Base-by-base conservation (phyloP, 2,329 filamentous ascomycete genomes). In the Colletotrichum siamense region DNA sequence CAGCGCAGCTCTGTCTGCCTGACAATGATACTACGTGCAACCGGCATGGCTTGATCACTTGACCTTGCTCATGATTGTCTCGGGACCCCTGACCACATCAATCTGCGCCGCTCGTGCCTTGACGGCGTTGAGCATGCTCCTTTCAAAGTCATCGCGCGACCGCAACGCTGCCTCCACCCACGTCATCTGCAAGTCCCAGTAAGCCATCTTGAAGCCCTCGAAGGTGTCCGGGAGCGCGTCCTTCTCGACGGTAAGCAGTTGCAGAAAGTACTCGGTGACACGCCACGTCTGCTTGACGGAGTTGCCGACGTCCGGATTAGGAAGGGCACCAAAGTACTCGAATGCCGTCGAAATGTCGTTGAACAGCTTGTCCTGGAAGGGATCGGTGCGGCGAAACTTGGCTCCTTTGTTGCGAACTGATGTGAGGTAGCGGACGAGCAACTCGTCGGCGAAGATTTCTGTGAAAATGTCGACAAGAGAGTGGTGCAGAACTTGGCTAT, bases 161-260 rank as follows among this genome's bases (percentile, higher is more conserved):
- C 96, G 91, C 78, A 99, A 83, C 64, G 98, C 96, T 8, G 95
- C 94, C 88, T 99, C 98, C 9, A 99, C 96, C 97, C 97, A 99
- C 62, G 93, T 94, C 75, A 99, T 93, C 84, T 98, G 95, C 83
- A 99, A 88, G 85, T 99, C 97, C 95, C 96, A 98, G 85, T 98
- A 98, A 62, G 92, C 90, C 52, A 86, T 88, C 89, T 98, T 99
- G 87, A 99, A 96, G 7, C 88, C 87, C 80, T 94, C 94, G 82
- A 98, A 99, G 2, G 95, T 93, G 68, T 94, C 92, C 18, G 95
- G 92, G 1, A 98, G 89, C 28, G 88, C 89, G 34, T 92, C 90
- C 67, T 93, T 94, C 82, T 97, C 95, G 34, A 94, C 92, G 5
- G 92, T 92, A n/a, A 99, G 88, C 75, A 99, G 87, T 63, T 92